phyloP scores from a whole-genome alignment of 768 basidiomycete genomes.

The Auricularia sp. region DNA sequence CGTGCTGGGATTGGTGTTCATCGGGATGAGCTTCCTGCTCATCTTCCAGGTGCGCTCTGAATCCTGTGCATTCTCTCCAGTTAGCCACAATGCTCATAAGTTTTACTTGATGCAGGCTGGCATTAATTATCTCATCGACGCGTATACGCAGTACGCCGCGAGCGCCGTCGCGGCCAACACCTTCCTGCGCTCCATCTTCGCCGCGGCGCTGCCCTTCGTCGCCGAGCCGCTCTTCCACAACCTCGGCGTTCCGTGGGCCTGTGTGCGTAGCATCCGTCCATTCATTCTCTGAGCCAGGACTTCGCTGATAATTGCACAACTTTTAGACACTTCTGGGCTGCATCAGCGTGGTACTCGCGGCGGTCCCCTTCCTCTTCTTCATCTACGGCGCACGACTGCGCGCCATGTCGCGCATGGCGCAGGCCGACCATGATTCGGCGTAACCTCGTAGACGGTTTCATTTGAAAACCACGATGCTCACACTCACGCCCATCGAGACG shows the following conservation, averaged over 20 bases:
- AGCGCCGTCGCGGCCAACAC: conserved; percentile 20
- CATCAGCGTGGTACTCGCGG: not conserved
- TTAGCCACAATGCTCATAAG: too few species aligned
- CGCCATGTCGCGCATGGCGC: not conserved
- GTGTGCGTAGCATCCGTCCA: not conserved
- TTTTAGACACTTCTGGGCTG: not conserved
- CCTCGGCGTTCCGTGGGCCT: conserved; percentile 16
- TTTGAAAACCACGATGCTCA: too few species aligned
- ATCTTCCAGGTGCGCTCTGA: conserved; percentile 13
- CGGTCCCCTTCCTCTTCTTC: conserved; percentile 4
- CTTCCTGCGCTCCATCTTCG: conserved; percentile 20
- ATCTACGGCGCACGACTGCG: not conserved
- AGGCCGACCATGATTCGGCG: not conserved
- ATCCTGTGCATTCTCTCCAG: too few species aligned
- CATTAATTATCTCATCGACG: conserved; percentile 20
- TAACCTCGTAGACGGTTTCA: not conserved
- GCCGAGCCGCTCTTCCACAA: conserved; percentile 20
- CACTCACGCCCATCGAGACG: too few species aligned
- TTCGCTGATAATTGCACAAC: not conserved
- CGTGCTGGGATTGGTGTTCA: conserved; percentile 18
- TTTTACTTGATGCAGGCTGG: conserved; percentile 5
- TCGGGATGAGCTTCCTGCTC: conserved; percentile 22
- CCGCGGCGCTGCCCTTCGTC: conserved; percentile 21
- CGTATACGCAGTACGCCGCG: conserved; percentile 20
- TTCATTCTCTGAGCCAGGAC: not conserved